phyloP scores from a whole-genome alignment of 768 basidiomycete species.

The Rhizopogon vinicolor region DNA sequence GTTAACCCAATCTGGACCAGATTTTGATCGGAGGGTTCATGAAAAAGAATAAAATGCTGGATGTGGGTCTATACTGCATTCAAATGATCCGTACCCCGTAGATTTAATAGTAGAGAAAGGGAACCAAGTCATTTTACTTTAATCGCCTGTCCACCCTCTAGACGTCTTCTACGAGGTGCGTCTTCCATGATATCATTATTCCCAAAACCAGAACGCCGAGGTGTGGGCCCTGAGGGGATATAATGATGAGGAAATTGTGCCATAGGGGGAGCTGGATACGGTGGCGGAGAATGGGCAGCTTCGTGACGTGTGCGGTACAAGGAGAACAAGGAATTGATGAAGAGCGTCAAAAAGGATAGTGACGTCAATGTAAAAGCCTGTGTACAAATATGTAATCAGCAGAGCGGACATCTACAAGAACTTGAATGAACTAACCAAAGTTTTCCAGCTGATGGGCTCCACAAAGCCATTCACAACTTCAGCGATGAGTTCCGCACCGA shows the following conservation, averaged over 20 bases:
- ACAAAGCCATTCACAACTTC: conserved; percentile 97
- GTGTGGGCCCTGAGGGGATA: conserved; percentile 46
- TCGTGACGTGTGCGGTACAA: conserved; percentile 69
- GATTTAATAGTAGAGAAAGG: conserved; percentile 14
- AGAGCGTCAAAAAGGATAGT: conserved; percentile 69
- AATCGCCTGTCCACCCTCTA: conserved; percentile 50
- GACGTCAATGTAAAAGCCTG: conserved; percentile 76
- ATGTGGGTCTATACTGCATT: conserved; percentile 17
- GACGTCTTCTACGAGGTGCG: conserved; percentile 47
- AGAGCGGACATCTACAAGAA: not conserved
- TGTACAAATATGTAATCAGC: not conserved
- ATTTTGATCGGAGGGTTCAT: conserved; percentile 11
- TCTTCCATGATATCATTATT: conserved; percentile 29
- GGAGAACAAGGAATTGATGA: conserved; percentile 76
- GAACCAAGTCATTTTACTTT: conserved; percentile 44
- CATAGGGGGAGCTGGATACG: conserved; percentile 36
- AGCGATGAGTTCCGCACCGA: conserved; percentile 92
- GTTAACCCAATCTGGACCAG: not conserved
- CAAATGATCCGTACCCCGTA: conserved; percentile 18
- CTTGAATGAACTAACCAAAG: conserved; percentile 56
- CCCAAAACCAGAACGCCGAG: conserved; percentile 39
- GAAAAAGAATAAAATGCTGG: conserved; percentile 14
- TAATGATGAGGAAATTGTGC: conserved; percentile 45
- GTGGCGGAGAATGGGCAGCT: conserved; percentile 33
- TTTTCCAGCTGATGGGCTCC: conserved; percentile 97